Conservation (phyloP, 495 filamentous ascomycete species). For the Cudoniella acicularis region DNA sequence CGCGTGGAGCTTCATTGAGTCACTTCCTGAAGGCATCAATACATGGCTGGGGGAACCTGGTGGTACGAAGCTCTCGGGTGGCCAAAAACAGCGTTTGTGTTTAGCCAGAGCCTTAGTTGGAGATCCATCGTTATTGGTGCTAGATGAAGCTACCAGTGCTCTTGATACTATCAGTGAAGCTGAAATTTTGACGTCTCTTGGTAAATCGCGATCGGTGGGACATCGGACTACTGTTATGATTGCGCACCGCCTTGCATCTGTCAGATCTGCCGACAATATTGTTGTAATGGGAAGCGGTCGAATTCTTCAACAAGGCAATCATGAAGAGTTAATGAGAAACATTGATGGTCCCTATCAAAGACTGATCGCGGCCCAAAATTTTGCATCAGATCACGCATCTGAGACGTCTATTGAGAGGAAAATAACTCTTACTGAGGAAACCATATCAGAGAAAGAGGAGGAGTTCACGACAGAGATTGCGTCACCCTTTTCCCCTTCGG, state of each 20-base stretch:
- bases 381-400: background rate
- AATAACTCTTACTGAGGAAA: background rate
- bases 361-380: conserved; percentile 17
- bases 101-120: conserved; percentile 49
- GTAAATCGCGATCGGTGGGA: conserved; percentile 22
- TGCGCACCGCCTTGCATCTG: conserved; percentile 57
- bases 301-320: conserved; percentile 64
- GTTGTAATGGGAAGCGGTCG: conserved; percentile 67
- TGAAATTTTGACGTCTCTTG: conserved; percentile 43
- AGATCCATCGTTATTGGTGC: conserved; percentile 43
- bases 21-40: conserved; percentile 46
- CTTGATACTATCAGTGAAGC: conserved; percentile 46
- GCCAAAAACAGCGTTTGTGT: conserved; percentile 61
- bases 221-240: conserved; percentile 56
- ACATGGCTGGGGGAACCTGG: conserved; percentile 49
- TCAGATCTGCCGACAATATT: conserved; percentile 64
- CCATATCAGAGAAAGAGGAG: background rate
- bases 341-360: conserved; percentile 25
- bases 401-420: background rate
- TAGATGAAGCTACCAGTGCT: conserved; percentile 54
- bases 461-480: background rate
- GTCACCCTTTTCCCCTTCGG: background rate
- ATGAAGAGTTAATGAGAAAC: conserved; percentile 60
- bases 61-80: conserved; percentile 55
- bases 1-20: conserved; percentile 38